Conservation (phyloP, 257 asterid species). For the Paraleonurus japonicus region DNA sequence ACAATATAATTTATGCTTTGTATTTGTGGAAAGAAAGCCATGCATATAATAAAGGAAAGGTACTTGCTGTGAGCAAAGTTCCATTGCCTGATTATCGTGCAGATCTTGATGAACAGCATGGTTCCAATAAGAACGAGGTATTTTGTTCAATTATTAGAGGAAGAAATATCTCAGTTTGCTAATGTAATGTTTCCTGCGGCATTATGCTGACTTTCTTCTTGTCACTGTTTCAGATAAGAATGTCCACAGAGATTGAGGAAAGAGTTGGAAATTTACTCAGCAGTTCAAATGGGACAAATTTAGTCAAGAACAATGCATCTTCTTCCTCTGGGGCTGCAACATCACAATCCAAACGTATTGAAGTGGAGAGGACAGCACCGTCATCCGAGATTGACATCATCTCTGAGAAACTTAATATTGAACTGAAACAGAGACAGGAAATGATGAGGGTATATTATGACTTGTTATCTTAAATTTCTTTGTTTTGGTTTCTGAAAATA, state of each 20-base stretch:
- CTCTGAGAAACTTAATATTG: conserved; percentile 48
- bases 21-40: conserved; percentile 82
- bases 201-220: conserved; percentile 9
- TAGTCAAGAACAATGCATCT: conserved; percentile 41
- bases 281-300: conserved; percentile 40
- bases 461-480: conserved; percentile 19
- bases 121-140: conserved; percentile 89
- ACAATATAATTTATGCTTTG: conserved; percentile 33
- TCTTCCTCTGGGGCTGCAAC: conserved; percentile 45
- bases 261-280: conserved; percentile 72
- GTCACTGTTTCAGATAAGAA: conserved; percentile 54
- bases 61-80: conserved; percentile 88
- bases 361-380: conserved; percentile 32
- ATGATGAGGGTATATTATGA: conserved; percentile 61
- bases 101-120: conserved; percentile 93
- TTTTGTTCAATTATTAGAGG: conserved; percentile 20
- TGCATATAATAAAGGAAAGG: conserved; percentile 85
- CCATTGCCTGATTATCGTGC: conserved; percentile 95
- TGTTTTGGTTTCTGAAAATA: conserved; percentile 15
- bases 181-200: conserved; percentile 15
- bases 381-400: conserved; percentile 38
- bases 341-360: conserved; percentile 41
- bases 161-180: conserved; percentile 4
- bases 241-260: conserved; percentile 80
- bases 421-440: conserved; percentile 79